A percentile compares a stretch with the other conserved stretches of the same genome.
Evolutionary conservation across 495 filamentous ascomycete genomes (phyloP).

Genomic region (Pyrenopolyporus hunteri): DNA sequence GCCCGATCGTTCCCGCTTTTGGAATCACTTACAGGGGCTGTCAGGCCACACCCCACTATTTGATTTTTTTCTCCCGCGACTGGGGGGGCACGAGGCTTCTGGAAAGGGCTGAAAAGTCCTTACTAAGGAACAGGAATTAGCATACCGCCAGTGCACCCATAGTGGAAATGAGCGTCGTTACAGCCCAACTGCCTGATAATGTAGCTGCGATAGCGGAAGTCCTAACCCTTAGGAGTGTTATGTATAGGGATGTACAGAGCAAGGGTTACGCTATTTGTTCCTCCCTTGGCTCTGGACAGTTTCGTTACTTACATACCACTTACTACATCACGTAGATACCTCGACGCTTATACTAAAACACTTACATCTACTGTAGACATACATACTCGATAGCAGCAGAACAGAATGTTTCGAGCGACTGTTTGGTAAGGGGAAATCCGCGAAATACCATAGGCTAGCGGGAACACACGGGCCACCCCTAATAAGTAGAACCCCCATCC

Average conservation of each 20-base stretch:
- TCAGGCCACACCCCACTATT: constrained; percentile 40
- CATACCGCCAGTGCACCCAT: constrained; percentile 16
- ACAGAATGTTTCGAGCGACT: too few species aligned
- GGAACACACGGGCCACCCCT: constrained; percentile 14
- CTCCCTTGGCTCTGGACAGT: too few species aligned
- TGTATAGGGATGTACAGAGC: not conserved
- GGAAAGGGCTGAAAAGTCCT: constrained; percentile 30
- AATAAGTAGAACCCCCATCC: constrained; percentile 1
- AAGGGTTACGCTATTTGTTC: not conserved
- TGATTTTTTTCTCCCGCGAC: constrained; percentile 25
- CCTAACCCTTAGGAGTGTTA: too few species aligned
- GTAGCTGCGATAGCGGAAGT: not conserved
- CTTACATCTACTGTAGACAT: not conserved
- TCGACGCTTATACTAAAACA: too few species aligned
- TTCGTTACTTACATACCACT: not conserved
- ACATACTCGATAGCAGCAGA: too few species aligned
- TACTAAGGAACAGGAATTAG: constrained; percentile 13
- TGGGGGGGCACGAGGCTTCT: constrained; percentile 22
- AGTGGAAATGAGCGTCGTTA: constrained; percentile 7
- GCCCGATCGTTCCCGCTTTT: constrained; percentile 36
- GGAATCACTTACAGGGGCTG: constrained; percentile 34
- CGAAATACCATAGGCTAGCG: constrained; percentile 9
- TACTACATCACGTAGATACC: not conserved
- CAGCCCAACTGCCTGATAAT: not conserved
- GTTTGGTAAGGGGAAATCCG: constrained; percentile 2